These are phyloP conservation scores for Pilaira anomala DNA, from an alignment of 192 early-diverging fungal species.

Conservation along the genomic window DNA sequence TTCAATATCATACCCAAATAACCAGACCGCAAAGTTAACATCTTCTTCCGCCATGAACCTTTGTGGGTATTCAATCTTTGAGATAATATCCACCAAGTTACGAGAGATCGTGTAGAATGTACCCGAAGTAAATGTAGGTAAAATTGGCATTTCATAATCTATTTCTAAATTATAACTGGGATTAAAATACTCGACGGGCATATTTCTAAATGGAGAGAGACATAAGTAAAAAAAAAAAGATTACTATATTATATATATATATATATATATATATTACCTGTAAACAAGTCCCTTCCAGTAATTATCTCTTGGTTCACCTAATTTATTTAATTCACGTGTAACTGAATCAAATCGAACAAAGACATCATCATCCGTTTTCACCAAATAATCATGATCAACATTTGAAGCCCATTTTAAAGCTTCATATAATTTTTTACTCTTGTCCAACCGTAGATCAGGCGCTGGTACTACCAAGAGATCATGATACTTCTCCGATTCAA, in stretches of 20 bases:
- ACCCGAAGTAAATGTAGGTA: constrained; percentile 56
- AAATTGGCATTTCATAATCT: constrained; percentile 48
- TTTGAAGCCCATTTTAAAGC: constrained; percentile 50
- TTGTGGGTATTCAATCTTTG: constrained; percentile 38
- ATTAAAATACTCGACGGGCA: constrained; percentile 41
- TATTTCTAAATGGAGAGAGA: constrained; percentile 42
- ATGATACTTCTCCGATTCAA: constrained; percentile 42
- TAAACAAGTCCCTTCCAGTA: constrained; percentile 58
- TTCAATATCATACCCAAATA: constrained; percentile 49
- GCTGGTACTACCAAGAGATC: constrained; percentile 54
- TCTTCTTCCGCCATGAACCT: constrained; percentile 46
- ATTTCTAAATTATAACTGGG: constrained; percentile 37
- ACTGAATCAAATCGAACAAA: constrained; percentile 57
- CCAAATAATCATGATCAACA: constrained; percentile 47
- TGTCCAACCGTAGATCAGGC: constrained; percentile 45
- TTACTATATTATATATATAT: neutral
- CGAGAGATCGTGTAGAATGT: constrained; percentile 51
- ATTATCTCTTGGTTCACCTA: constrained; percentile 38
- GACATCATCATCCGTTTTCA: constrained; percentile 60
- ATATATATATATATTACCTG: constrained; percentile 44
- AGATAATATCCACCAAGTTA: constrained; percentile 43
- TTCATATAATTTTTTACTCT: constrained; percentile 51
- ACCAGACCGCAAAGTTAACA: constrained; percentile 56
- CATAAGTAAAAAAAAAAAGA: neutral
- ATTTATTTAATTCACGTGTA: constrained; percentile 35